Evolutionary conservation across 179 eudicot genomes (phyloP).

Genomic region (Drosera spatulata): DNA sequence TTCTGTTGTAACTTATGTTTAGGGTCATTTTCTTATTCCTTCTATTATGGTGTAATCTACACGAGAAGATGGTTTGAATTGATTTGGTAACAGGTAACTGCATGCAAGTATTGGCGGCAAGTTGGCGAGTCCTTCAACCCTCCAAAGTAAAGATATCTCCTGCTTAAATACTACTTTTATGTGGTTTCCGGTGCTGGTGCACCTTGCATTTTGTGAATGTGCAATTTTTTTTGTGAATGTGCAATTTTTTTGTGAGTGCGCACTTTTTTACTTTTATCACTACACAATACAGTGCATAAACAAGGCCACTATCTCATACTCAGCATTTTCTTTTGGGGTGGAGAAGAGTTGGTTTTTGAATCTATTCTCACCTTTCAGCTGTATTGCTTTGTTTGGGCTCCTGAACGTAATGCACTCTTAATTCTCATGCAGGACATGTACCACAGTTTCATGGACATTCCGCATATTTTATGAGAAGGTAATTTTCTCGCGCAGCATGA

Average conservation of each 20-base stretch:
- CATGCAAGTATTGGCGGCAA: conserved; percentile 91
- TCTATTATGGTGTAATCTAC: neutral
- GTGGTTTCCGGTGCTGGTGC: no score
- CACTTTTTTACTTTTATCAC: no score
- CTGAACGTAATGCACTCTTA: neutral
- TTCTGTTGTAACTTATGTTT: neutral
- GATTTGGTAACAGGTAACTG: conserved; percentile 50
- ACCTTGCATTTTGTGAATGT: no score
- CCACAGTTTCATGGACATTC: conserved; percentile 84
- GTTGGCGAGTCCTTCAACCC: conserved; percentile 95
- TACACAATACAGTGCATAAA: no score
- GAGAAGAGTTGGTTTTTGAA: no score
- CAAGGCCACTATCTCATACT: no score
- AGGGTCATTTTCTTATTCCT: neutral
- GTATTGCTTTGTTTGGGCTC: neutral
- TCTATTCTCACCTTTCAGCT: no score
- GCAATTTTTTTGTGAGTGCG: no score
- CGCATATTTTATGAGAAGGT: conserved; percentile 43
- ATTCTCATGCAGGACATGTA: conserved; percentile 64
- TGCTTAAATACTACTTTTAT: neutral
- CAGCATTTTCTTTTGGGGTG: no score
- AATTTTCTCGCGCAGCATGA: neutral
- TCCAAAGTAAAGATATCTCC: conserved; percentile 50
- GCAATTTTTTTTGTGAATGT: no score
- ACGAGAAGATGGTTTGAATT: neutral